A percentile compares a stretch with the other conserved stretches of the same genome.
phyloP scores from a whole-genome alignment of 495 filamentous ascomycete genomes.

The Penicillium angulare region DNA sequence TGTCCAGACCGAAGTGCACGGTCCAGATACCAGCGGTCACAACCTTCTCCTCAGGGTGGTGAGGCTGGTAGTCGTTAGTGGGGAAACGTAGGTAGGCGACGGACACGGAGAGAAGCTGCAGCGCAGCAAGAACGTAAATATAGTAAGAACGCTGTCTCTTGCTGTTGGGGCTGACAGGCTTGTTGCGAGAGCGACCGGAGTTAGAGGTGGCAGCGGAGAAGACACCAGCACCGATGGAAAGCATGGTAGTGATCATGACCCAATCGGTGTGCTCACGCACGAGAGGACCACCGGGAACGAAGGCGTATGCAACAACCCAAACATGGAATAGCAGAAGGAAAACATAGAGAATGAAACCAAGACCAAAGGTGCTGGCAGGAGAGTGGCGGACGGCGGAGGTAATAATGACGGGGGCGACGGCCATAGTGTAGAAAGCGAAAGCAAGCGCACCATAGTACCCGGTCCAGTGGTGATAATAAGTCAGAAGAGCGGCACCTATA shows the following conservation, averaged over 20 bases:
- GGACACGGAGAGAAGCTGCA: slow-evolving; percentile 77
- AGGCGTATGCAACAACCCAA: slow-evolving; percentile 98
- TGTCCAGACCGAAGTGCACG: slow-evolving; percentile 96
- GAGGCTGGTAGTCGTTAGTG: slow-evolving; percentile 83
- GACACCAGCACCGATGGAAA: slow-evolving; percentile 80
- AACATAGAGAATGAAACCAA: slow-evolving; percentile 88
- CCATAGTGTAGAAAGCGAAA: slow-evolving; percentile 77
- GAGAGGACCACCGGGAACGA: slow-evolving; percentile 94
- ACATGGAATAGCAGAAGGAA: slow-evolving; percentile 90
- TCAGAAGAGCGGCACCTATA: slow-evolving; percentile 77
- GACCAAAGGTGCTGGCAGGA: slow-evolving; percentile 75
- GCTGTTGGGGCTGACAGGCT: slow-evolving; percentile 52
- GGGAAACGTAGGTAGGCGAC: slow-evolving; percentile 94
- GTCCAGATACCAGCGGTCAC: slow-evolving; percentile 98
- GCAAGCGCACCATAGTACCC: slow-evolving; percentile 85
- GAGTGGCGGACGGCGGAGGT: slow-evolving; percentile 68
- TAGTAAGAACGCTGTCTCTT: slow-evolving; percentile 64
- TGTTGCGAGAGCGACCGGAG: slow-evolving; percentile 39
- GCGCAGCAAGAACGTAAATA: slow-evolving; percentile 64
- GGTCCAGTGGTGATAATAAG: slow-evolving; percentile 76
- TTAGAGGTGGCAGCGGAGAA: slow-evolving; percentile 67
- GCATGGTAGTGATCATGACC: slow-evolving; percentile 84
- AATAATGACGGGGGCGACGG: slow-evolving; percentile 75
- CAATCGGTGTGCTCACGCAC: slow-evolving; percentile 95
- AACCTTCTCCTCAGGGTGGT: slow-evolving; percentile 82